A percentile compares a stretch with the other conserved stretches of the same genome.
Conservation (phyloP, 2,329 filamentous ascomycete genomes). For the Bipolaris bicolor region DNA sequence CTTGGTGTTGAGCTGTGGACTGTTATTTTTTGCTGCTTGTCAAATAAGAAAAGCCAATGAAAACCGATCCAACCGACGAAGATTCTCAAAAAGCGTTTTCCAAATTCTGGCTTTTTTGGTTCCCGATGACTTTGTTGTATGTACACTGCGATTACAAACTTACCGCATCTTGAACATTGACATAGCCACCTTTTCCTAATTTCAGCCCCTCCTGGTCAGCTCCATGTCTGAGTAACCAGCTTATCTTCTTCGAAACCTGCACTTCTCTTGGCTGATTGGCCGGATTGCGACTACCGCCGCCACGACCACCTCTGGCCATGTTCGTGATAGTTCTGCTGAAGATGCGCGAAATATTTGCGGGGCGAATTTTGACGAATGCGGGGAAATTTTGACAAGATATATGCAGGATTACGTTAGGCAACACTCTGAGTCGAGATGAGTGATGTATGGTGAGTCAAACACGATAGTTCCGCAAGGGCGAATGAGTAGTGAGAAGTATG, state of each 20-base stretch:
- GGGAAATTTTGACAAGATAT: not conserved
- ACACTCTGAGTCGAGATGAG: not conserved
- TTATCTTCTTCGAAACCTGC: slow-evolving; percentile 57
- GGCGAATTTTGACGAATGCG: not conserved
- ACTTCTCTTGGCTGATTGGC: slow-evolving; percentile 51
- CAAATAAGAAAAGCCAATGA: not conserved
- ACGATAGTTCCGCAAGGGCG: not conserved
- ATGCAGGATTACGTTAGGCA: not conserved
- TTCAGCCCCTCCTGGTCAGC: slow-evolving; percentile 65
- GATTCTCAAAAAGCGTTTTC: not conserved
- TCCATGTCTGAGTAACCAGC: slow-evolving; percentile 65
- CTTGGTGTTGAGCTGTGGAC: slow-evolving; percentile 60
- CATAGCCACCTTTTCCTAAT: slow-evolving; percentile 65
- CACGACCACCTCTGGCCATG: slow-evolving; percentile 41
- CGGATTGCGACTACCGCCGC: slow-evolving; percentile 45
- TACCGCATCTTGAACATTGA: slow-evolving; percentile 65
- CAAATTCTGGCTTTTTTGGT: not conserved
- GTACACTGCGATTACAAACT: slow-evolving; percentile 30
- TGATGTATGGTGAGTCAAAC: slow-evolving; percentile 20
- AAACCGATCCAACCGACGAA: not conserved
- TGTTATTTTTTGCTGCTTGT: slow-evolving; percentile 4
- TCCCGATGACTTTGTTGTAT: too few species aligned
- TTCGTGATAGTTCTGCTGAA: slow-evolving; percentile 20
- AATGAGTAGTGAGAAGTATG: slow-evolving; percentile 5
- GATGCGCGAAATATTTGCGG: slow-evolving; percentile 29